phyloP scores from a whole-genome alignment of 495 filamentous ascomycete species.

The Aspergillus mulundensis region DNA sequence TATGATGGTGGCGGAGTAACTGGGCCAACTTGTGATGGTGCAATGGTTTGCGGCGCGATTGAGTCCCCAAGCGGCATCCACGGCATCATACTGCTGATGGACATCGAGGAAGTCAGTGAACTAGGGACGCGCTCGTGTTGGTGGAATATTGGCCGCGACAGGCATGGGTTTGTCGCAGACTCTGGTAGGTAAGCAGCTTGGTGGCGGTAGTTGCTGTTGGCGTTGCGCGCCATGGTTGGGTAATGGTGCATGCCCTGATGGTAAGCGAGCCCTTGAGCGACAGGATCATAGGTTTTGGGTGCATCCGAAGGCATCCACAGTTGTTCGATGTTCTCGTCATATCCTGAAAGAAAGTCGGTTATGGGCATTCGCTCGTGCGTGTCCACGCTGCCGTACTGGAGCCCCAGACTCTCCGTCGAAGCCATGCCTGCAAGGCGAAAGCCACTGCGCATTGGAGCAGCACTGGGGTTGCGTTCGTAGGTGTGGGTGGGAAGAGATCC shows the following conservation, averaged over 20 bases:
- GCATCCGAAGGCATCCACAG: conserved; percentile 40
- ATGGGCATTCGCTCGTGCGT: conserved; percentile 38
- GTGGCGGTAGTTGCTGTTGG: conserved; percentile 29
- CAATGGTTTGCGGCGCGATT: conserved; percentile 39
- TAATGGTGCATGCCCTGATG: conserved; percentile 38
- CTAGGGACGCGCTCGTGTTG: conserved; percentile 38
- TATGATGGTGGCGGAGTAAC: conserved; percentile 42
- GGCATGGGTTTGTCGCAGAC: conserved; percentile 40
- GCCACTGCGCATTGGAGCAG: conserved; percentile 36
- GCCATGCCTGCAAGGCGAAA: conserved; percentile 38
- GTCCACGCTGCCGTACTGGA: conserved; percentile 35
- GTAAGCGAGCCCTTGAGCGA: conserved; percentile 28
- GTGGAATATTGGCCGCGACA: conserved; percentile 44
- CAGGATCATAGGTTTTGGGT: conserved; percentile 37
- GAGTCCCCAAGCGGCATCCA: conserved; percentile 40
- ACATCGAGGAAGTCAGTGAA: conserved; percentile 43
- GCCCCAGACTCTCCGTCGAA: conserved; percentile 30
- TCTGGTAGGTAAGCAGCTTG: conserved; percentile 38
- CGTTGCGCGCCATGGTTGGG: conserved; percentile 32
- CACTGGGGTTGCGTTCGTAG: conserved; percentile 31
- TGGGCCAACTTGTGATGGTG: conserved; percentile 35
- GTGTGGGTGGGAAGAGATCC: conserved; percentile 27
- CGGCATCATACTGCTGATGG: conserved; percentile 41
- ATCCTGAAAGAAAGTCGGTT: conserved; percentile 38
- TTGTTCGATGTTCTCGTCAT: conserved; percentile 44